Evolutionary conservation across 106 monocot genomes (phyloP), one percentile per base, ranked within the genome.

Genomic region (Gastrodia elata): DNA sequence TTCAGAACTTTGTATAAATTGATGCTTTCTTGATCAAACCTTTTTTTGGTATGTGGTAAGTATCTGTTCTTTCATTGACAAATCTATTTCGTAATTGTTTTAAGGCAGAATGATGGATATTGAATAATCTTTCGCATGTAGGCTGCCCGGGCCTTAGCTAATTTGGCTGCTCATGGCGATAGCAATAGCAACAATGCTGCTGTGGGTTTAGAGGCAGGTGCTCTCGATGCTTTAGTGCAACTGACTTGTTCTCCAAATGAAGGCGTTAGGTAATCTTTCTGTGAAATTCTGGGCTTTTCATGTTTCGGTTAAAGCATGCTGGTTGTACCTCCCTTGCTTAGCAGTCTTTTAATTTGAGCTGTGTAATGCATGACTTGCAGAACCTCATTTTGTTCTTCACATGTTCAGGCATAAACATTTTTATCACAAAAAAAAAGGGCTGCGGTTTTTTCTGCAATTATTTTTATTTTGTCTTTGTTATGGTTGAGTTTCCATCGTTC

Each of bases 81-180:
- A 44, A 33, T 33, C 25, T 39, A 59, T 67, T 20, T 39, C 20
- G 13, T 13, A 27, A 11, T 24, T 61, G 30, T 61, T 11, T 57
- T 44, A n/a, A 0, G 20, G n/a, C 2, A 52, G 22, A 18, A n/a
- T 52, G 52, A 22, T 52, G 20, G 56, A 68, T 68, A 36, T 46
- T 37, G 52, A 32, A 35, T 76, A 13, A 5, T 48, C 16, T 41
- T 80, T 18, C 24, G 22, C 78, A 39, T 44, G 18, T 70, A 97
- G 97, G 93, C 93, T 83, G 97, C 97, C 73, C 89, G 97, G 52
- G 97, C 90, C 25, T 83, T 97, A 55, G 97, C 97, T 48, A 97
- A 97, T 83, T 82, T 97, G 83, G 97, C 93, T 72, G 97, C 97
- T 76, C 93, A 97, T 87, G 97, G 97, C 65, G 97, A 97, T 75